Percentiles rank a stretch among this genome's conserved stretches.
Conservation (phyloP, 768 basidiomycete species). For the Leccinum arenicola region DNA sequence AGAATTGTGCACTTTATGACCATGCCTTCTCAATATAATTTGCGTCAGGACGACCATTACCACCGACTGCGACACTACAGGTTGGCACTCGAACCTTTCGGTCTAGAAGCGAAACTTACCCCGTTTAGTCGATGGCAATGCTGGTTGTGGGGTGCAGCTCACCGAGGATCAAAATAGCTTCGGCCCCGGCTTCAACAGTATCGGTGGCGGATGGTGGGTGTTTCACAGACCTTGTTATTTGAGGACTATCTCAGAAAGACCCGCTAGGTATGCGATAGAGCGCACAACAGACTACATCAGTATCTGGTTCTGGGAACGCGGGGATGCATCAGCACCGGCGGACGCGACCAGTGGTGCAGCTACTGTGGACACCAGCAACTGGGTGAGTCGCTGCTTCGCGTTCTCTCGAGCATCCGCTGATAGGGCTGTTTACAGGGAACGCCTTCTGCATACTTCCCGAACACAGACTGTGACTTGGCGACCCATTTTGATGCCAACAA, state of each 20-base stretch:
- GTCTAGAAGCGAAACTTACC: constrained; percentile 1
- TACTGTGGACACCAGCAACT: constrained; percentile 20
- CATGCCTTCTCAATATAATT: neutral
- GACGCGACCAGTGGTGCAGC: constrained; percentile 28
- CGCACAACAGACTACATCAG: constrained; percentile 34
- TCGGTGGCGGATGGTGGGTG: constrained; percentile 40
- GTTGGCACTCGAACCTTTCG: constrained; percentile 1
- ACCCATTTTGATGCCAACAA: constrained; percentile 34
- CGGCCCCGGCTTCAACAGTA: constrained; percentile 29
- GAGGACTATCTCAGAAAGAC: neutral
- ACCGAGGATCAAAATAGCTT: constrained; percentile 26
- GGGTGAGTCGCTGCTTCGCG: constrained; percentile 15
- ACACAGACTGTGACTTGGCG: constrained; percentile 39
- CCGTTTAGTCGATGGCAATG: constrained; percentile 28
- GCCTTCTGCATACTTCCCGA: constrained; percentile 36
- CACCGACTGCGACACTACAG: constrained; percentile 25
- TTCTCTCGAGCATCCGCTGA: neutral
- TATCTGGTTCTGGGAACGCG: constrained; percentile 42
- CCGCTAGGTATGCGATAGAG: constrained; percentile 38
- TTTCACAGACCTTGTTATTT: neutral
- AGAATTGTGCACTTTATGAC: neutral
- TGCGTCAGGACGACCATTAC: constrained; percentile 15
- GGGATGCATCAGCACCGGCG: constrained; percentile 29
- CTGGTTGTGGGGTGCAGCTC: constrained; percentile 36
- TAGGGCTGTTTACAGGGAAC: constrained; percentile 20